A percentile compares a stretch with the other conserved stretches of the same genome.
phyloP scores from a whole-genome alignment of 495 filamentous ascomycete species.

The Pseudoneurospora amorphoporcata region DNA sequence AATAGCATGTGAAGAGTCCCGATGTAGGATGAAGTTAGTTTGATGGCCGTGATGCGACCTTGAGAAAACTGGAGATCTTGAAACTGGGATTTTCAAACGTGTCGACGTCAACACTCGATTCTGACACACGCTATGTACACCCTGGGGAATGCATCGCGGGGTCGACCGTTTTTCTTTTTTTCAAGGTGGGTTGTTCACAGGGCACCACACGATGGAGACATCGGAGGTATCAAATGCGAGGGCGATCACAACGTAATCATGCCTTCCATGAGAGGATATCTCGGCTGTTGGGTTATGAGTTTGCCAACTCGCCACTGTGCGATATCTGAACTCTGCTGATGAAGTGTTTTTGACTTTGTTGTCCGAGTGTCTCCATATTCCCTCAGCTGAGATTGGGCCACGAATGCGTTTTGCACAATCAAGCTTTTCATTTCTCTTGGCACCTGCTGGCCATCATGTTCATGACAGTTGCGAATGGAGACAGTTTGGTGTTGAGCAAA shows the following conservation, averaged over 20 bases:
- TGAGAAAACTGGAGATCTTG: not conserved
- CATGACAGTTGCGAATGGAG: not conserved
- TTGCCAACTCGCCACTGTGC: not conserved
- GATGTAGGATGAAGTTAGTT: not conserved
- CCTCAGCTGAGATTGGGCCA: not conserved
- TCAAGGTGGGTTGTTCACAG: not conserved
- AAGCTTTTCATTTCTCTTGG: not conserved
- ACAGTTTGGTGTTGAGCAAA: not conserved
- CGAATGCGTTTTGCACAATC: not conserved
- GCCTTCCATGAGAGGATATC: not conserved
- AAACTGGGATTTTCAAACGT: not conserved
- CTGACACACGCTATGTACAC: not conserved
- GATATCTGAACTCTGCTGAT: not conserved
- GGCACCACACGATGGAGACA: not conserved
- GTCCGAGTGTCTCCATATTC: not conserved
- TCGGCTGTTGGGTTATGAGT: not conserved
- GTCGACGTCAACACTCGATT: not conserved
- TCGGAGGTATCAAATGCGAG: not conserved
- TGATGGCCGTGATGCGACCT: not conserved
- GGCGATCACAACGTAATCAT: not conserved
- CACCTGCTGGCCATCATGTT: not conserved
- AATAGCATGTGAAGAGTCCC: not conserved
- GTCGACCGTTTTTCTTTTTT: not conserved
- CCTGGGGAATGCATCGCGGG: not conserved
- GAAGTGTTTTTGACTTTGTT: not conserved